phyloP scores from a whole-genome alignment of 495 filamentous ascomycete species.

The Beverwykella pulmonaria region DNA sequence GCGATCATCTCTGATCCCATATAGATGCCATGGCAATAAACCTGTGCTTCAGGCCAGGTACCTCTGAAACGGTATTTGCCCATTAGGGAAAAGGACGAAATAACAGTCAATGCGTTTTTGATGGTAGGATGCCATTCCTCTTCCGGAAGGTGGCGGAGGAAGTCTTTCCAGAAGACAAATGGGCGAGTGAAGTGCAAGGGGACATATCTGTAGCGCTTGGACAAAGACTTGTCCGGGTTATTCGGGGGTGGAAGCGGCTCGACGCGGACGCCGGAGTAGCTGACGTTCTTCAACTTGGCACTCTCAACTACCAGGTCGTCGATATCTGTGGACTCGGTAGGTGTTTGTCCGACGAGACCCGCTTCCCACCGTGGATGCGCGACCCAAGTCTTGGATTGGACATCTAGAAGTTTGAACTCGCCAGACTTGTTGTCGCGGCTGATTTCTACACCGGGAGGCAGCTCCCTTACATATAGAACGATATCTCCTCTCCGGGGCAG shows the following conservation, averaged over 20 bases:
- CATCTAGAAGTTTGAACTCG: constrained; percentile 45
- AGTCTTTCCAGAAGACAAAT: constrained; percentile 55
- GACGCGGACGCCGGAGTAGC: constrained; percentile 60
- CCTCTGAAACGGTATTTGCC: constrained; percentile 57
- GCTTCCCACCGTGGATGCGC: constrained; percentile 58
- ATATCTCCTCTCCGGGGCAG: constrained; percentile 60
- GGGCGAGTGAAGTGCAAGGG: constrained; percentile 59
- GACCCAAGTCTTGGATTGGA: constrained; percentile 33
- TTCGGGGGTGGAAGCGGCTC: constrained; percentile 59
- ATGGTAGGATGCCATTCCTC: constrained; percentile 58
- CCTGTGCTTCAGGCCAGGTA: constrained; percentile 55
- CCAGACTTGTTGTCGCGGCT: constrained; percentile 42
- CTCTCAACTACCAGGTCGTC: constrained; percentile 51
- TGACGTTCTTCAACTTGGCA: constrained; percentile 50
- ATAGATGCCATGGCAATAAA: constrained; percentile 59
- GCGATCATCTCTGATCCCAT: constrained; percentile 59
- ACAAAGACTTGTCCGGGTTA: constrained; percentile 53
- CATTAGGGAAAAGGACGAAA: constrained; percentile 56
- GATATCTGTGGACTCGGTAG: constrained; percentile 47
- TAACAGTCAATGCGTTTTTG: constrained; percentile 56
- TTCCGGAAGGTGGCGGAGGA: constrained; percentile 48
- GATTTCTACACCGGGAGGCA: constrained; percentile 46
- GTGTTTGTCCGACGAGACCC: constrained; percentile 56
- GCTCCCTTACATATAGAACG: constrained; percentile 55
- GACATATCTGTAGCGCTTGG: constrained; percentile 58